A percentile compares a stretch with the other conserved stretches of the same genome.
Conservation (phyloP, 176 grass and related monocot species). For the Olyra latifolia region DNA sequence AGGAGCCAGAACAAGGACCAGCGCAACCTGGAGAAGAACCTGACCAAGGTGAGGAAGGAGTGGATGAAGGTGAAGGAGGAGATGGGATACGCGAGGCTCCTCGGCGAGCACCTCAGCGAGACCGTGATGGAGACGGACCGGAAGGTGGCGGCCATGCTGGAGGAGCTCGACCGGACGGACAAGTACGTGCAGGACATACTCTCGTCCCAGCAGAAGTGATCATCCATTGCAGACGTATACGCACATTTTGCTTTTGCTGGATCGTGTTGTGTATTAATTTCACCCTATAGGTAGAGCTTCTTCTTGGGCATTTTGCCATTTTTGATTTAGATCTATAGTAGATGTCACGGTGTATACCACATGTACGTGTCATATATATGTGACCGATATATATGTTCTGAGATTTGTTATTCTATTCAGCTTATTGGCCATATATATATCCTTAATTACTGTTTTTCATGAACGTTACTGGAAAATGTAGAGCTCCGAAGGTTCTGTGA, state of each 20-base stretch:
- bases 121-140: conserved; percentile 56
- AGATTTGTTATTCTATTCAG: conserved; percentile 4
- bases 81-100: conserved; percentile 62
- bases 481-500: not conserved
- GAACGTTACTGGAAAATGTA: not conserved
- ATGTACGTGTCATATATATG: not conserved
- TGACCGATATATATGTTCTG: not conserved
- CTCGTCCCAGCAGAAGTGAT: conserved; percentile 33
- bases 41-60: conserved; percentile 69
- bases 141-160: conserved; percentile 57
- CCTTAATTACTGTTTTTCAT: too few relatives aligned
- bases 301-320: not conserved
- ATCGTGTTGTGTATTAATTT: not conserved
- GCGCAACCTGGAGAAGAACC: conserved; percentile 53
- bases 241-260: not conserved
- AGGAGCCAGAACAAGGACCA: conserved; percentile 46
- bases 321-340: not conserved
- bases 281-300: conserved; percentile 10
- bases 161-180: conserved; percentile 64
- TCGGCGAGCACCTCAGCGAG: conserved; percentile 64
- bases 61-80: conserved; percentile 80
- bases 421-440: too few relatives aligned
- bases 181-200: conserved; percentile 64
- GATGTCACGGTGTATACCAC: conserved; percentile 21
- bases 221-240: not conserved